Evolutionary conservation across 2,329 filamentous ascomycete species (phyloP), one percentile per base, ranked within the genome.

Genomic region (Cladophialophora yegresii): DNA sequence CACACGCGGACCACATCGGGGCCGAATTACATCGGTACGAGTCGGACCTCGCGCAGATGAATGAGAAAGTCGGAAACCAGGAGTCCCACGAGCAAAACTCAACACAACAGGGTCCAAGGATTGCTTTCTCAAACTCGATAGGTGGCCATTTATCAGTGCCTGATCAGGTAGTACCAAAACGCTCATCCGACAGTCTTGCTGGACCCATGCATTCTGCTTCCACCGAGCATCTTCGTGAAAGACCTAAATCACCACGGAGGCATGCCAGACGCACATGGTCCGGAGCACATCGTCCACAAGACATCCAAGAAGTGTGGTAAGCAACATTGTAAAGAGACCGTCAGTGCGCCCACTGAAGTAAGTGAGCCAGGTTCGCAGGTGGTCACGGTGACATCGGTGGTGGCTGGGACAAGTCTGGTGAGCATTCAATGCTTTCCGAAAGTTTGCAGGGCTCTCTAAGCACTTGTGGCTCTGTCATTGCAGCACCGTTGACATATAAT

Each of bases 381-480:
- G 87, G 88, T 10, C 91, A 96, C 67, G 90, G 86, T 1, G 90
- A 93, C 67, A 86, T 93, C 32, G 90, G 90, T 1, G 90, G 90
- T 9, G 90, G 90, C 4, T 71, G 69, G 69, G 53, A 33, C 4
- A 67, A 61, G 36, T n/a, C 5, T 43, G 36, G 36, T 43, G 36
- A 43, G 36, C 36, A 43, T 43, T 3, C 36, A 6, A 6, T 43
- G 7, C 36, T 40, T 40, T n/a, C 36, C 36, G 16, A n/a, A 7
- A 7, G 16, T 2, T 5, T 7, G 36, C n/a, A n/a, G 1, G 5
- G 7, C 4, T 8, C n/a, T 20, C 36, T 43, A 20, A 7, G 36
- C 36, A 5, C 16, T n/a, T 16, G 6, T n/a, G 36, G 36, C 7
- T 2, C 36, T 20, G 16, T 40, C 36, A 40, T 7, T n/a, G 7